These are phyloP conservation scores for Chaetomiaceae sp. DNA, from an alignment of 2,329 filamentous ascomycete genomes.

Conservation along the genomic window DNA sequence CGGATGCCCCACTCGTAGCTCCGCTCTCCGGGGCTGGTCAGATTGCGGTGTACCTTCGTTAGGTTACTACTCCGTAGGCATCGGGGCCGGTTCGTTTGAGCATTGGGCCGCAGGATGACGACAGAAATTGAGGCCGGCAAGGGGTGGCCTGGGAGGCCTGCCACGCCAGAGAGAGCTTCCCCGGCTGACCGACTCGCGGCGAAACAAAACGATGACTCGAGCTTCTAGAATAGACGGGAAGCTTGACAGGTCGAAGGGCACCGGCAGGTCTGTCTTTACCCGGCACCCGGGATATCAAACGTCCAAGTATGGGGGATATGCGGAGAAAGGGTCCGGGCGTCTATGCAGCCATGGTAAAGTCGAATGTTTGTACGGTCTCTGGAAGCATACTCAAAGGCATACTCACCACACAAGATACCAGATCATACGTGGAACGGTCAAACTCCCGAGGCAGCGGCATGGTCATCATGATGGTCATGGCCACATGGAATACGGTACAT, in stretches of 20 bases:
- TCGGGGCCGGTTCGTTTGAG: constrained; percentile 1
- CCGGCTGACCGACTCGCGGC: constrained; percentile 9
- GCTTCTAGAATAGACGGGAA: constrained; percentile 14
- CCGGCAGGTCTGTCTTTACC: constrained; percentile 7
- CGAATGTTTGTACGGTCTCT: too few species aligned
- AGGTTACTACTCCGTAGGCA: not conserved
- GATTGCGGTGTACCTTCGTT: constrained; percentile 3
- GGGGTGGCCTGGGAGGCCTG: constrained; percentile 6
- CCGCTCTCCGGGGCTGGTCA: not conserved
- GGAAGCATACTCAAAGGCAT: too few species aligned
- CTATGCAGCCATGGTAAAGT: too few species aligned
- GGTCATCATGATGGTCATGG: not conserved
- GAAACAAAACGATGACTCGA: constrained; percentile 13
- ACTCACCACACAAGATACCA: too few species aligned
- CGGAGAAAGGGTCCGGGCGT: not conserved
- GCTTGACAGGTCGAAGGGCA: not conserved
- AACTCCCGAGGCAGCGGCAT: not conserved
- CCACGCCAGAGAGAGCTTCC: not conserved
- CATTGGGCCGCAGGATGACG: constrained; percentile 2
- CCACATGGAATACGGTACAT: too few species aligned
- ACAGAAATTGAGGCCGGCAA: constrained; percentile 9
- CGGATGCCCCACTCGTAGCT: not conserved
- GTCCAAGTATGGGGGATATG: constrained; percentile 8
- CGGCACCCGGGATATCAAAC: constrained; percentile 16
- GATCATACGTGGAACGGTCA: not conserved